Conservation (phyloP, 2,329 filamentous ascomycete species). For the Xylariaceae sp. region DNA sequence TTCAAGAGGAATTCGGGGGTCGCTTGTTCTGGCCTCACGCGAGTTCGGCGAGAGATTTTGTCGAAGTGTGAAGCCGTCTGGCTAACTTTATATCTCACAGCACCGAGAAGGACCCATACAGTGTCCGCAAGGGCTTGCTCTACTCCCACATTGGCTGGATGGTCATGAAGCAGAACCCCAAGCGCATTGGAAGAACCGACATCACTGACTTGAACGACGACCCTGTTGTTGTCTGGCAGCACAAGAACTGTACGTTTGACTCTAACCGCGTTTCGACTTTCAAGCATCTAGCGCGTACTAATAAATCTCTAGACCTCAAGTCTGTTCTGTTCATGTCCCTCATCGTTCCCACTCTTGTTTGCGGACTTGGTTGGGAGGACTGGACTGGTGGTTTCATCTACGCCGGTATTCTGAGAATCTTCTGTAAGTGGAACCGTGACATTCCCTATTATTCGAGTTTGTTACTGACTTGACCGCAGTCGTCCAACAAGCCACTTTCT, state of each 20-base stretch:
- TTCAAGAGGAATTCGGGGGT: not conserved
- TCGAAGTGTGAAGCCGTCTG: not conserved
- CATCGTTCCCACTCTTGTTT: slow-evolving; percentile 43
- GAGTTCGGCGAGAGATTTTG: not conserved
- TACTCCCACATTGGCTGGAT: slow-evolving; percentile 50
- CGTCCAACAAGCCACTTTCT: slow-evolving; percentile 50
- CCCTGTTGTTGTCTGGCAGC: slow-evolving; percentile 45
- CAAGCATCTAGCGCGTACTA: not conserved
- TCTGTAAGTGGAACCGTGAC: slow-evolving; percentile 26
- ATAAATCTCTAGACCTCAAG: slow-evolving; percentile 35
- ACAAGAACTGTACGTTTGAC: slow-evolving; percentile 35
- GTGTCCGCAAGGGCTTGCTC: slow-evolving; percentile 45
- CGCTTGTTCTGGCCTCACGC: not conserved
- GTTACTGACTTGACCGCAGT: slow-evolving; percentile 21
- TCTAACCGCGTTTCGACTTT: not conserved
- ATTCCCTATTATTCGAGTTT: not conserved
- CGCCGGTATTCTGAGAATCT: slow-evolving; percentile 46
- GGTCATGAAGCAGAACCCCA: slow-evolving; percentile 51
- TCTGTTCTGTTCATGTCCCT: slow-evolving; percentile 43
- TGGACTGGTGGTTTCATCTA: slow-evolving; percentile 47
- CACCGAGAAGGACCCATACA: slow-evolving; percentile 49
- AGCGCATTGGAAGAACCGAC: slow-evolving; percentile 46
- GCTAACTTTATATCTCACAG: slow-evolving; percentile 7
- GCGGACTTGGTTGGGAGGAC: slow-evolving; percentile 45
- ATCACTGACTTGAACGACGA: slow-evolving; percentile 48